phyloP scores from a whole-genome alignment of 2,329 filamentous ascomycete species.

The Colletotrichum liaoningense region DNA sequence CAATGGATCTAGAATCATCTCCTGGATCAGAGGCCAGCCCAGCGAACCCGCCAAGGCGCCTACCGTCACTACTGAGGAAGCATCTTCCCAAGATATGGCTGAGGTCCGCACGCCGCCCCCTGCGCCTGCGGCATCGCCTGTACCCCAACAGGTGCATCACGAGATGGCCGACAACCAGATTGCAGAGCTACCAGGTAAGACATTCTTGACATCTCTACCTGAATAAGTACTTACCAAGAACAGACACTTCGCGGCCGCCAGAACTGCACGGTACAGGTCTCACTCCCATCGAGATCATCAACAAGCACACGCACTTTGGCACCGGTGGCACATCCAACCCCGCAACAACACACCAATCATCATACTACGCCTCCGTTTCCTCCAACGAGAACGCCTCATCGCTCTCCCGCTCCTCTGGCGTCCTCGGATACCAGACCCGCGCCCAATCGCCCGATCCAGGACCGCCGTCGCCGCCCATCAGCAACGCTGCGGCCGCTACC shows the following conservation, averaged over 20 bases:
- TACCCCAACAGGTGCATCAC: slow-evolving; percentile 28
- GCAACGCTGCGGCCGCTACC: slow-evolving; percentile 16
- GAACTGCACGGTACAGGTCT: slow-evolving; percentile 60
- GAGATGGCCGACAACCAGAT: slow-evolving; percentile 58
- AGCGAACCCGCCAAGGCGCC: slow-evolving; percentile 52
- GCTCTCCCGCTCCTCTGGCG: slow-evolving; percentile 32
- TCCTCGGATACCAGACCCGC: slow-evolving; percentile 25
- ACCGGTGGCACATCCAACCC: slow-evolving; percentile 37
- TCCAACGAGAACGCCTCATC: slow-evolving; percentile 35
- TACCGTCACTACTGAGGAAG: slow-evolving; percentile 59
- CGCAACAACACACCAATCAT: slow-evolving; percentile 44
- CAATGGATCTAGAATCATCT: slow-evolving; percentile 58
- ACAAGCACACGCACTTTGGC: slow-evolving; percentile 47
- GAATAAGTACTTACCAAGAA: background rate
- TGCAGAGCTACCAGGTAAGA: slow-evolving; percentile 61
- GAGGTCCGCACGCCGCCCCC: slow-evolving; percentile 41
- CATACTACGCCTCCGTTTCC: slow-evolving; percentile 41
- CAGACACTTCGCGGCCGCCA: slow-evolving; percentile 55
- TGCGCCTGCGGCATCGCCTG: slow-evolving; percentile 34
- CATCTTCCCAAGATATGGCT: slow-evolving; percentile 52
- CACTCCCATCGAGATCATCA: slow-evolving; percentile 52
- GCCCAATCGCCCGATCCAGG: slow-evolving; percentile 31
- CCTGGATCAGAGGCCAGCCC: slow-evolving; percentile 63
- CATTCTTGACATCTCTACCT: background rate
- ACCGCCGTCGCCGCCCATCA: slow-evolving; percentile 10